These are phyloP conservation scores for Kwoniella dendrophila DNA, from an alignment of 768 basidiomycete species.

Conservation along the genomic window DNA sequence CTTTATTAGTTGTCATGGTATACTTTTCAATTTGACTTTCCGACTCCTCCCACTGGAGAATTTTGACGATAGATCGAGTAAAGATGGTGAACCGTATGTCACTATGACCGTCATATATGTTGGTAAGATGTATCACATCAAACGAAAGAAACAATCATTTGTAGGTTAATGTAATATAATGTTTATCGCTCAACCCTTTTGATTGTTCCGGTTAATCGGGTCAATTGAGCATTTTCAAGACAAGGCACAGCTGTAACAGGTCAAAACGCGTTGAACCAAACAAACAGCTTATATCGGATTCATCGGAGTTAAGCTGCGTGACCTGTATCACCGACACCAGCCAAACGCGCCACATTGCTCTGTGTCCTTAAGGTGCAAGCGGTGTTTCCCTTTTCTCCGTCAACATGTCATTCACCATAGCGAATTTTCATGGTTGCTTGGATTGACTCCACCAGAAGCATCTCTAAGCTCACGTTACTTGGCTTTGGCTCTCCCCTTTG, in stretches of 20 bases:
- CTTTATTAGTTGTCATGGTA: not conserved
- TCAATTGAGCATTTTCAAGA: not conserved
- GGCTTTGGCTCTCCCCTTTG: not conserved
- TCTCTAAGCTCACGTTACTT: not conserved
- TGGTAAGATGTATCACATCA: too few relatives aligned
- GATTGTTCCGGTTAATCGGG: not conserved
- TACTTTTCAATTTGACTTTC: not conserved
- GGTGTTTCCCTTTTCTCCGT: conserved; percentile 2
- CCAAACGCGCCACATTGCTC: not conserved
- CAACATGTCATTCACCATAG: not conserved
- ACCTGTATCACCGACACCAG: not conserved
- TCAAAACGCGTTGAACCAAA: too few relatives aligned
- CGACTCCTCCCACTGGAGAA: not conserved
- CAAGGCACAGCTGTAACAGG: too few relatives aligned
- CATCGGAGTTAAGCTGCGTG: not conserved
- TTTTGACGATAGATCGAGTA: too few relatives aligned
- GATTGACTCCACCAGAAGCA: not conserved
- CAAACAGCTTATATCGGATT: too few relatives aligned
- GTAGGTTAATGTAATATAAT: too few relatives aligned
- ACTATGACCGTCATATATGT: too few relatives aligned
- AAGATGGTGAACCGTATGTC: too few relatives aligned
- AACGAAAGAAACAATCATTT: too few relatives aligned
- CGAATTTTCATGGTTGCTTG: not conserved
- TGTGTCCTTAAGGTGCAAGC: not conserved
- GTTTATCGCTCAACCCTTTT: not conserved